Evolutionary conservation across 257 asterid species (phyloP), one percentile per base, ranked within the genome.

Genomic region (Cynanchum wilfordii): DNA sequence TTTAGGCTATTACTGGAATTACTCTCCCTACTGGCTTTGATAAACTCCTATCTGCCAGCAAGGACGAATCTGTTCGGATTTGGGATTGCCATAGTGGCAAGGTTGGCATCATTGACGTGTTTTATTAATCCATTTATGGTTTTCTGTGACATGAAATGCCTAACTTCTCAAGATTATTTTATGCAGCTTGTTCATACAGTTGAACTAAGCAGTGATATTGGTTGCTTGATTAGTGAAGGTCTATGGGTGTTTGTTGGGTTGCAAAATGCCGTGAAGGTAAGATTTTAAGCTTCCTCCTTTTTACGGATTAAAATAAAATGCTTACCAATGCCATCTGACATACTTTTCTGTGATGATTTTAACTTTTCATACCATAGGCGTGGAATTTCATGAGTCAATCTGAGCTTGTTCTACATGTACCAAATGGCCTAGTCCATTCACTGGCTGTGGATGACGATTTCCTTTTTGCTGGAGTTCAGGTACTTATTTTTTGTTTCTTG

Each of bases 401-500:
- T 7, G 91, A 86, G 72, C 73, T 76, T 64, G 20, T 42, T 58
- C 79, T 89, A 45, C 54, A 52, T 50, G 87, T 77, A n/a, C 76
- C 83, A 56, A 82, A 40, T 70, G 92, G 97, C 10, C 79, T 69
- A 72, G 95, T 91, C n/a, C 64, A 76, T 71, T 60, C 86, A 68
- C 54, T 89, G 66, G 84, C 52, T 51, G 75, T 69, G 38, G 84
- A 69, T 47, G 76, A 77, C 70, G 84, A 84, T 74, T 67, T 60
- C 76, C 70, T 87, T 71, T 84, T 86, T 76, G 96, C 89, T 65
- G 96, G 97, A 49, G 82, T 72, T 65, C 88, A 89, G 90, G 95
- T 87, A 70, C 56, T 25, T 49, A 42, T 10, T 27, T 10, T 8
- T 20, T 62, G 52, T 24, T 5, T 68, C 10, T 27, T 16, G 22